Conservation (phyloP, 129 eudicot genomes). For the Heracleum sosnowskyi region DNA sequence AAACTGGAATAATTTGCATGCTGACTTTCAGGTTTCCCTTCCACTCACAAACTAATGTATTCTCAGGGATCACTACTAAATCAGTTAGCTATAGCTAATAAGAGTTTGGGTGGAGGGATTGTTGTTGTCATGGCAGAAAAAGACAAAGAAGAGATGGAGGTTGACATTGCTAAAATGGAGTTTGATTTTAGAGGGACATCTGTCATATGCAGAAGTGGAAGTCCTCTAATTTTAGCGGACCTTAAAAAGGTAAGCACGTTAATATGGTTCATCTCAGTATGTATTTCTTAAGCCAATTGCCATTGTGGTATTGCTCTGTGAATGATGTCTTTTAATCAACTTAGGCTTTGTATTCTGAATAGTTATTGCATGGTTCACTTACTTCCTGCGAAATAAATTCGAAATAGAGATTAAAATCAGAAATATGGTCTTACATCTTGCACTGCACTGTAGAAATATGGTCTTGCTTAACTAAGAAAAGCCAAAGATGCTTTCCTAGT, state of each 20-base stretch:
- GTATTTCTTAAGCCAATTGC: background rate
- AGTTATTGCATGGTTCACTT: background rate
- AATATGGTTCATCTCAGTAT: background rate
- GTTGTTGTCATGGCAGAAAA: conserved; percentile 87
- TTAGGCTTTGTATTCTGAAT: background rate
- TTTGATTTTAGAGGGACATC: conserved; percentile 83
- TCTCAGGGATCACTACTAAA: conserved; percentile 67
- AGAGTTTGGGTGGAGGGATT: conserved; percentile 84
- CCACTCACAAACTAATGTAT: conserved; percentile 3
- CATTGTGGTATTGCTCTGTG: background rate
- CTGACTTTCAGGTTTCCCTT: background rate
- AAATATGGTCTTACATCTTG: background rate
- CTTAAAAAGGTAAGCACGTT: conserved; percentile 57
- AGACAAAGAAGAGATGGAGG: conserved; percentile 94
- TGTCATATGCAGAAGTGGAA: conserved; percentile 87
- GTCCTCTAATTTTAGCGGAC: conserved; percentile 80
- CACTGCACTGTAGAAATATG: background rate
- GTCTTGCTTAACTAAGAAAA: background rate
- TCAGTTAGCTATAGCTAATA: conserved; percentile 84
- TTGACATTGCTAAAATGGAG: conserved; percentile 83
- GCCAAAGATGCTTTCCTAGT: background rate
- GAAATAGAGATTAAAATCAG: background rate
- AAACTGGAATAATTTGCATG: background rate
- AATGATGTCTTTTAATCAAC: background rate
- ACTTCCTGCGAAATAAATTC: background rate